Evolutionary conservation across 2,329 filamentous ascomycete genomes (phyloP), one percentile per base, ranked within the genome.

Genomic region (Epichloe uncinata): DNA sequence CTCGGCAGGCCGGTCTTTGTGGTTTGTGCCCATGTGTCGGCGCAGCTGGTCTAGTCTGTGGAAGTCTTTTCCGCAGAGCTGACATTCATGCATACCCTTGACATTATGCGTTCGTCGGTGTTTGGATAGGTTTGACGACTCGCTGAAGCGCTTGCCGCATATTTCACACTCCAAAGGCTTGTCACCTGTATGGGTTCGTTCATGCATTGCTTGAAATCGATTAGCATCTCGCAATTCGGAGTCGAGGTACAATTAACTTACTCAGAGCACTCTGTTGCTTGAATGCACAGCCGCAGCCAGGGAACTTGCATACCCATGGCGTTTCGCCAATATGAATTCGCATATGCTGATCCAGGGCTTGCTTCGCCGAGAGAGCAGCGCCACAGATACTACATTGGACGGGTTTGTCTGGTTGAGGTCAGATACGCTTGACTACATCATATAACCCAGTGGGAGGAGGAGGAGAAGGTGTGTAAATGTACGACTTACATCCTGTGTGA

Each of bases 261-360:
- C 79, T 84, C 20, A 82, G 66, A 20, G 81, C 81, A 54, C 79
- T 83, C 55, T 84, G 81, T 54, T 84, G 81, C 48, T 82, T 79
- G 58, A 85, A 85, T 0, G 70, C 68, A 59, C 79, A 80, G 20
- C 62, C 65, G 55, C 80, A 83, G 36, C 70, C 71, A 3, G 61
- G 58, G 26, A 61, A 61, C 9, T 66, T 60, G 60, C 82, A 86
- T 40, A 71, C 66, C 64, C 79, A 82, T 26, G 82, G 81, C 54
- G 78, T 82, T 53, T 79, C 75, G 40, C 80, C 78, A 0, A 79
- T 82, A 58, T 87, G 83, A 2, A 77, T 83, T 16, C 81, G 74
- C 60, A 78, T 71, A 56, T 87, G 83, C 60, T 85, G 82, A 42
- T 79, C 75, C 6, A 85, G 71, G 1, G 83, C 79, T 61, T 85